These are phyloP conservation scores for Botrytis hyacinthi DNA, from an alignment of 2,329 filamentous ascomycete species.

Conservation along the genomic window DNA sequence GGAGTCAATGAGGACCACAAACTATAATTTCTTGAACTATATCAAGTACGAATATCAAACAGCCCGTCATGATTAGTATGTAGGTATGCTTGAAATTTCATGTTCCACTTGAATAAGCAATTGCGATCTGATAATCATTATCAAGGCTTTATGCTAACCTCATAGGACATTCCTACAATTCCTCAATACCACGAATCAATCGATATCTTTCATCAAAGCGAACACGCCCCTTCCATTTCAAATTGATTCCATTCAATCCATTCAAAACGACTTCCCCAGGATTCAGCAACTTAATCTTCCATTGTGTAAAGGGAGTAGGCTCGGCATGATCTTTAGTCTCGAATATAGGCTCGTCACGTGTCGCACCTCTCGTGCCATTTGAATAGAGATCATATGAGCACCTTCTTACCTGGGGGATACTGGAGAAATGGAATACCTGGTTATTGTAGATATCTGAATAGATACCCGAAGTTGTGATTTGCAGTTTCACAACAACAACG, in stretches of 20 bases:
- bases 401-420: conserved; percentile 8
- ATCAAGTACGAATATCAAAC: not conserved
- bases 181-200: not conserved
- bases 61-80: not conserved
- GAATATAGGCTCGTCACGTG: conserved; percentile 14
- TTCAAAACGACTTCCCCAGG: not conserved
- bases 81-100: no score
- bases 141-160: not conserved
- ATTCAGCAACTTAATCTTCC: conserved; percentile 16
- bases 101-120: not conserved
- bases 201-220: not conserved
- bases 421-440: conserved; percentile 7
- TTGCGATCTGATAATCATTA: not conserved
- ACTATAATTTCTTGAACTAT: not conserved
- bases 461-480: conserved; percentile 14
- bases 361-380: not conserved
- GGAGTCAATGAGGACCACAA: not conserved
- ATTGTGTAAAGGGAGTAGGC: conserved; percentile 12
- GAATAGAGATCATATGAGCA: conserved; percentile 17
- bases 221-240: conserved; percentile 14
- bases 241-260: not conserved
- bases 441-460: conserved; percentile 10
- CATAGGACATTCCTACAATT: not conserved
- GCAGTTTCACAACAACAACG: conserved; percentile 3
- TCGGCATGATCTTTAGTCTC: conserved; percentile 11